Evolutionary conservation across 2,329 filamentous ascomycete species (phyloP).

Genomic region (Exophiala sp.): DNA sequence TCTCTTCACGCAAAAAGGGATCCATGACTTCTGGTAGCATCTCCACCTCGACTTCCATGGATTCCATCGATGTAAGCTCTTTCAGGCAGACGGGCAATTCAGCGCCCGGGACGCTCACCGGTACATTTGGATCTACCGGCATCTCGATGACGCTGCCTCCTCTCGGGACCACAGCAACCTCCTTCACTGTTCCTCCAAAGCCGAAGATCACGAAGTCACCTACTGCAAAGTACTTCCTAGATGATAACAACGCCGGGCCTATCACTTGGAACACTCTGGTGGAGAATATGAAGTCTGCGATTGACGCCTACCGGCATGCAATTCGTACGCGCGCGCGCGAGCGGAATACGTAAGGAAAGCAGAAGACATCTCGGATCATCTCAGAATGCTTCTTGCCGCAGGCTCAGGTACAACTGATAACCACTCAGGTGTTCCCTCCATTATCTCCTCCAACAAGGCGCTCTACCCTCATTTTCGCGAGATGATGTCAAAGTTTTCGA

Average conservation of each 20-base stretch:
- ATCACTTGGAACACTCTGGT: constrained; percentile 86
- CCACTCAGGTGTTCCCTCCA: constrained; percentile 97
- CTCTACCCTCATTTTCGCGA: constrained; percentile 95
- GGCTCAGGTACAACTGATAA: constrained; percentile 97
- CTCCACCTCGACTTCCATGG: constrained; percentile 84
- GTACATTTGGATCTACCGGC: constrained; percentile 14
- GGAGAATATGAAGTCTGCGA: constrained; percentile 83
- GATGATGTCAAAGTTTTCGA: constrained; percentile 99
- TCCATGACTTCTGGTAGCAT: constrained; percentile 64
- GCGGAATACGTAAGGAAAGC: constrained; percentile 88
- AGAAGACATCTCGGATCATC: constrained; percentile 97
- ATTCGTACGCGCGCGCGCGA: constrained; percentile 71
- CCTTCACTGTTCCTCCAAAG: constrained; percentile 48
- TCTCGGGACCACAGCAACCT: constrained; percentile 49
- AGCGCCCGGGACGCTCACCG: constrained; percentile 4
- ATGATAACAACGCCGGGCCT: constrained; percentile 72
- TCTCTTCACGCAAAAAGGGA: constrained; percentile 61
- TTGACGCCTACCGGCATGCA: constrained; percentile 86
- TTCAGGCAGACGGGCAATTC: constrained; percentile 11
- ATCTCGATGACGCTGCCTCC: constrained; percentile 36
- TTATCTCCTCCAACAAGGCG: constrained; percentile 96
- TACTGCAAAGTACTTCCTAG: constrained; percentile 79
- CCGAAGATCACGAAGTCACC: constrained; percentile 42
- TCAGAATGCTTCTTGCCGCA: constrained; percentile 86
- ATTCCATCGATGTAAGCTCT: constrained; percentile 54